Conservation (phyloP, 2,329 filamentous ascomycete genomes). For the Epichloe gansuensis region DNA sequence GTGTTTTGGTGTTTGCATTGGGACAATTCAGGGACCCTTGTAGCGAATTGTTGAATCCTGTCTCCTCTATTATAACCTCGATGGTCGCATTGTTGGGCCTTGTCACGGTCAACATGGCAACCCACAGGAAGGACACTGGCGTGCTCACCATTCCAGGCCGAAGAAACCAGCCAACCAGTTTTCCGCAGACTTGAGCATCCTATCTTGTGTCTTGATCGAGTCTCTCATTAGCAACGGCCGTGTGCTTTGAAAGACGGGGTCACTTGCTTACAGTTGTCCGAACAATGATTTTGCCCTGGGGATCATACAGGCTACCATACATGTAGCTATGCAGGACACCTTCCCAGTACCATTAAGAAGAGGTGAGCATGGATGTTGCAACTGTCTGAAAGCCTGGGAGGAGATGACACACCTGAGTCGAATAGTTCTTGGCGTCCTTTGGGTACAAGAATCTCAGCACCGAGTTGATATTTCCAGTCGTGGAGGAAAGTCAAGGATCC, state of each 20-base stretch:
- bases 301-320: slow-evolving; percentile 60
- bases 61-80: slow-evolving; percentile 57
- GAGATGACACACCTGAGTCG: slow-evolving; percentile 35
- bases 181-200: slow-evolving; percentile 66
- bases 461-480: slow-evolving; percentile 56
- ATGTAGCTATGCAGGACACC: slow-evolving; percentile 61
- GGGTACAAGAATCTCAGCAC: slow-evolving; percentile 59
- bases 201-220: slow-evolving; percentile 47
- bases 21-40: slow-evolving; percentile 56
- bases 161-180: slow-evolving; percentile 74
- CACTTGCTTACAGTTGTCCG: slow-evolving; percentile 44
- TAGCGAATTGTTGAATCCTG: slow-evolving; percentile 56
- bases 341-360: slow-evolving; percentile 8
- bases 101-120: not conserved
- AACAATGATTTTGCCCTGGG: slow-evolving; percentile 59
- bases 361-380: not conserved
- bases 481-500: slow-evolving; percentile 55
- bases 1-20: slow-evolving; percentile 40
- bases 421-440: slow-evolving; percentile 63
- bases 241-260: not conserved
- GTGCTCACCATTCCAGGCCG: slow-evolving; percentile 49
- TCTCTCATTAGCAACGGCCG: slow-evolving; percentile 7
- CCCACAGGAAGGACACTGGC: not conserved
- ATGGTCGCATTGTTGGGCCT: slow-evolving; percentile 58
- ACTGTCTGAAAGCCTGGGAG: not conserved